phyloP scores from a whole-genome alignment of 768 basidiomycete species.

The Amanita jacksonii region DNA sequence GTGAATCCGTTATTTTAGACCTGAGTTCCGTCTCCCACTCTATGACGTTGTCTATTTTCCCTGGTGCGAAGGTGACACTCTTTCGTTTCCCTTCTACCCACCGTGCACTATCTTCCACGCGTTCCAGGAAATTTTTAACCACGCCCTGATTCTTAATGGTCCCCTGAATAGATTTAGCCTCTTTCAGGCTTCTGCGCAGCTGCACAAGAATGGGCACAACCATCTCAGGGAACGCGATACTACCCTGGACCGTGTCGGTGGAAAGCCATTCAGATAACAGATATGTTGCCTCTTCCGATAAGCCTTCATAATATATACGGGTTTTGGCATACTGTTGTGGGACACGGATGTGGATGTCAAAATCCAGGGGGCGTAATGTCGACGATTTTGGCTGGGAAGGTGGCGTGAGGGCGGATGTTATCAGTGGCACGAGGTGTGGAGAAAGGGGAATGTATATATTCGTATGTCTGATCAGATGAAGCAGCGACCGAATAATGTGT shows the following conservation, averaged over 20 bases:
- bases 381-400: constrained; percentile 71
- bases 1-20: constrained; percentile 54
- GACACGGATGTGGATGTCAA: constrained; percentile 78
- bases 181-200: constrained; percentile 69
- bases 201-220: constrained; percentile 67
- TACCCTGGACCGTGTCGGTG: constrained; percentile 59
- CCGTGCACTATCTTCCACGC: constrained; percentile 72
- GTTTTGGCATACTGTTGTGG: constrained; percentile 88
- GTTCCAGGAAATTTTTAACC: constrained; percentile 76
- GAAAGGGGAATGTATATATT: constrained; percentile 81
- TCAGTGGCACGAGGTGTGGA: constrained; percentile 79
- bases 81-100: constrained; percentile 72
- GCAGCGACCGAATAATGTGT: constrained; percentile 81
- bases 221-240: constrained; percentile 92
- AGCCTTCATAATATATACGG: constrained; percentile 70
- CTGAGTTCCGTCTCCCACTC: constrained; percentile 60
- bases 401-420: constrained; percentile 62
- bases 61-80: constrained; percentile 67
- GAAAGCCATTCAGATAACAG: constrained; percentile 78
- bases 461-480: constrained; percentile 78
- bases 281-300: constrained; percentile 75
- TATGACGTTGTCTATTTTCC: constrained; percentile 56
- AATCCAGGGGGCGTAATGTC: constrained; percentile 81
- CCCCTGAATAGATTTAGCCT: constrained; percentile 30
- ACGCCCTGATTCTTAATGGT: constrained; percentile 45